phyloP scores from a whole-genome alignment of 805 yeast genomes.

The Barnettozyma salicaria region DNA sequence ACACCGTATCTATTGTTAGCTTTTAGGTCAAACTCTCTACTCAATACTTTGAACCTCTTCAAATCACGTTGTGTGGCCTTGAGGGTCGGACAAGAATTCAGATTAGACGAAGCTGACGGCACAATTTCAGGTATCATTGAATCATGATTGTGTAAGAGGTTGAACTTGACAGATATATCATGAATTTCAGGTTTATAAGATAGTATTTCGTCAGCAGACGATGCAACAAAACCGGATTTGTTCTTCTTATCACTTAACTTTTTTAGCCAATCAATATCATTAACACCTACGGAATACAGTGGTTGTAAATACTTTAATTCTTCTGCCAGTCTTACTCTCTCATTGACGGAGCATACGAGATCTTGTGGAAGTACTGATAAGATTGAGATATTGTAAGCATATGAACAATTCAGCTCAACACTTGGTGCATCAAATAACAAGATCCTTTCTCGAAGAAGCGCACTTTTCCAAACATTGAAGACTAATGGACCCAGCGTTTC shows the following conservation, averaged over 20 bases:
- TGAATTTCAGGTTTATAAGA: slow-evolving; percentile 46
- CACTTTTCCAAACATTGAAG: slow-evolving; percentile 58
- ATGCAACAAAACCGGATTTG: slow-evolving; percentile 42
- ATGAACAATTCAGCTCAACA: slow-evolving; percentile 39
- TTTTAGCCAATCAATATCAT: slow-evolving; percentile 42
- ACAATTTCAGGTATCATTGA: slow-evolving; percentile 11
- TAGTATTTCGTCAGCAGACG: slow-evolving; percentile 62
- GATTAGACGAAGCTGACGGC: slow-evolving; percentile 6
- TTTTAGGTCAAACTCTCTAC: slow-evolving; percentile 17
- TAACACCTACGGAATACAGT: slow-evolving; percentile 56
- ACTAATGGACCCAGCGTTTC: slow-evolving; percentile 57
- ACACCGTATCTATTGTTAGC: background rate
- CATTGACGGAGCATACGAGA: slow-evolving; percentile 31
- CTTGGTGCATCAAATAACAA: slow-evolving; percentile 37
- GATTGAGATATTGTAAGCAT: slow-evolving; percentile 52
- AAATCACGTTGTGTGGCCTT: slow-evolving; percentile 35
- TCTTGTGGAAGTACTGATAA: slow-evolving; percentile 62
- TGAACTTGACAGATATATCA: slow-evolving; percentile 36
- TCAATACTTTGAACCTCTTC: slow-evolving; percentile 29
- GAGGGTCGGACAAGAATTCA: slow-evolving; percentile 1
- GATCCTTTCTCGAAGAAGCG: slow-evolving; percentile 51
- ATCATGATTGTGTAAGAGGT: slow-evolving; percentile 2
- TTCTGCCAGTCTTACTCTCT: slow-evolving; percentile 19
- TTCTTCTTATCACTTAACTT: slow-evolving; percentile 7
- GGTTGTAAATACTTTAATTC: slow-evolving; percentile 36